Base-by-base conservation (phyloP, 169 alveolate genomes). In the Plasmodium coatneyi region DNA sequence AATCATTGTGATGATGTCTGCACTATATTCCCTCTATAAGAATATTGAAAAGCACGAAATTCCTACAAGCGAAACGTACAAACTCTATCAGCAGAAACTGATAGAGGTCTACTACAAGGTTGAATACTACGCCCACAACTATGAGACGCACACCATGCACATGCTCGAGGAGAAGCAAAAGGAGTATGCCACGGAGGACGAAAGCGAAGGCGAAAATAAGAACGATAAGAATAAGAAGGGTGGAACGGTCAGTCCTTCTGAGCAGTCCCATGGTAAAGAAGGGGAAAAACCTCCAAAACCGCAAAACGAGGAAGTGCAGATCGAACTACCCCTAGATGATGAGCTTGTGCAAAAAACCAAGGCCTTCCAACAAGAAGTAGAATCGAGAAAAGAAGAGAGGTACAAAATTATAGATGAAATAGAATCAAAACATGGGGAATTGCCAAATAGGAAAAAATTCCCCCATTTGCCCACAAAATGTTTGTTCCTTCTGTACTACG, bases 401-500 rank as follows among this genome's bases (percentile, higher is more conserved):
- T 36, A 66, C 30, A 71, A 66, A 70, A 36, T 91, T 22, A 30
- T 91, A 41, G 60, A n/a, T 3, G 28, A 82, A 39, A 12, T 91
- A 70, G 76, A 71, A 10, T n/a, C 19, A 25, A n/a, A 41, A 36
- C 30, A 81, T 70, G 92, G 84, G 6, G 70, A 22, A 39, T 22
- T 91, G 54, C 92, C 95, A 39, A 1, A 80, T 39, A 46, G 71
- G 54, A 84, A 80, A 81, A 41, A 39, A 9, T 71, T 39, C 30
- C 92, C 60, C 19, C 74, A 91, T 80, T 49, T 91, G 56, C 95
- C 95, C 71, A 16, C 76, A n/a, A 74, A 91, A 30, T 91, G 95
- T 60, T 46, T 70, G 25, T 91, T 80, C 76, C 78, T 91, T 32
- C 43, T 91, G 1, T 91, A 81, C 78, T 91, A 32, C 76, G 83